Evolutionary conservation across 129 eudicot species (phyloP), one percentile per base, ranked within the genome.

Genomic region (Calendula officinalis): DNA sequence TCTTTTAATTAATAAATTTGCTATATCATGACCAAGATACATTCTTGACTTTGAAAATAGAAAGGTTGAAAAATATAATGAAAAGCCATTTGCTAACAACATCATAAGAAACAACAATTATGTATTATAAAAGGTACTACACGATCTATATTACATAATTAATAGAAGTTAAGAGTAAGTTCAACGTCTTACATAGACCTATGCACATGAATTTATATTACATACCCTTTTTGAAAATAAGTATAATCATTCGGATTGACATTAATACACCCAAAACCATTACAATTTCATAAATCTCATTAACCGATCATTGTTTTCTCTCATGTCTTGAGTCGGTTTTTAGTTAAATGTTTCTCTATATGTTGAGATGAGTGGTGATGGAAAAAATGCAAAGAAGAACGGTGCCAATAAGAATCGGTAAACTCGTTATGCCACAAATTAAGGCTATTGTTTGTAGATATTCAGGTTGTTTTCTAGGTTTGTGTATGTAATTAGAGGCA

Each of bases 371-470:
- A 30, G 55, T 66, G 9, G 70, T 47, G 56, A 72, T 15, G 11
- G 89, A 79, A 32, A 79, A 60, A 51, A 73, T 57, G 70, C 47
- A 79, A 56, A 83, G 74, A 3, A 60, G 74, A 44, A 61, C 6
- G 35, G 75, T 76, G 43, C 63, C 75, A 34, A 17, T 30, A 7
- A 69, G 36, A 53, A 79, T 8, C 3, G 89, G 8, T 39, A 79
- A 66, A 7, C 84, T 80, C 30, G 57, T 65, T 27, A 74, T 48
- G 43, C 80, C 80, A 55, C 53, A 64, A 38, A 77, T 41, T 56
- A 73, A 40, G 34, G 72, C 78, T n/a, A 73, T 6, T 33, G 67
- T 56, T 56, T 63, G 36, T 1, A 48, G 44, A 39, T 63, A 47
- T 49, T 47, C 49, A 3, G 40, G 14, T 45, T 71, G 67, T 8